Percentiles rank a stretch among this genome's conserved stretches.
Conservation (phyloP, 2,329 filamentous ascomycete genomes). For the Orbilia blumenaviensis region DNA sequence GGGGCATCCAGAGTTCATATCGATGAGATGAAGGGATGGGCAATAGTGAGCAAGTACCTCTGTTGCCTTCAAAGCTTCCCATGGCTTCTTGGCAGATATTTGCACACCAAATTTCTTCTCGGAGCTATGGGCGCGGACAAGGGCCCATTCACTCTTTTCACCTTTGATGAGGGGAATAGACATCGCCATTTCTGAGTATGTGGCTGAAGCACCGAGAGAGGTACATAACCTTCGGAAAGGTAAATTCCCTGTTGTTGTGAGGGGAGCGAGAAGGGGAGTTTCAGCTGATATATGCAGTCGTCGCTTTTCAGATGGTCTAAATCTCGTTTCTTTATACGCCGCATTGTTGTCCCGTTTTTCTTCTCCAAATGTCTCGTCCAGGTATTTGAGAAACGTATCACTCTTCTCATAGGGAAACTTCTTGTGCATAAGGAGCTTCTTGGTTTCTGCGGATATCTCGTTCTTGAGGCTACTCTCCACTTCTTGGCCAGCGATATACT, state of each 20-base stretch:
- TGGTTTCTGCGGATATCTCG: constrained; percentile 73
- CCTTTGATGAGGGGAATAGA: constrained; percentile 88
- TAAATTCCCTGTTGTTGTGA: constrained; percentile 96
- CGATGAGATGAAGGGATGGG: constrained; percentile 86
- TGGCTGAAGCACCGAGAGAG: constrained; percentile 87
- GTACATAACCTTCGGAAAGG: constrained; percentile 92
- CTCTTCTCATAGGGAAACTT: constrained; percentile 75
- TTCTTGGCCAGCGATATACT: constrained; percentile 56
- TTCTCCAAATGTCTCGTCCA: constrained; percentile 72
- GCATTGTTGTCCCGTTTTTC: constrained; percentile 75
- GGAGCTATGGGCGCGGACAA: constrained; percentile 89
- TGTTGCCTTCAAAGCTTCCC: constrained; percentile 86
- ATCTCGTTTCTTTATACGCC: constrained; percentile 82
- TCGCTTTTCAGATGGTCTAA: constrained; percentile 91
- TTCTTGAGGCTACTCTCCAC: constrained; percentile 73
- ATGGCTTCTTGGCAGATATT: constrained; percentile 90
- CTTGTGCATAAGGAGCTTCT: constrained; percentile 78
- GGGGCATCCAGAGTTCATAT: constrained; percentile 96
- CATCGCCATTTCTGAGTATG: constrained; percentile 99
- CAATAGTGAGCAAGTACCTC: constrained; percentile 80
- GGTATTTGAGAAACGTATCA: constrained; percentile 79
- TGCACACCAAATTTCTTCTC: constrained; percentile 91
- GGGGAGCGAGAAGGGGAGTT: constrained; percentile 89
- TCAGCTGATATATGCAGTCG: constrained; percentile 92
- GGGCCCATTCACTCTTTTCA: constrained; percentile 89